These are phyloP conservation scores for Martensiomyces pterosporus DNA, from an alignment of 192 early-diverging fungal species.

Conservation along the genomic window DNA sequence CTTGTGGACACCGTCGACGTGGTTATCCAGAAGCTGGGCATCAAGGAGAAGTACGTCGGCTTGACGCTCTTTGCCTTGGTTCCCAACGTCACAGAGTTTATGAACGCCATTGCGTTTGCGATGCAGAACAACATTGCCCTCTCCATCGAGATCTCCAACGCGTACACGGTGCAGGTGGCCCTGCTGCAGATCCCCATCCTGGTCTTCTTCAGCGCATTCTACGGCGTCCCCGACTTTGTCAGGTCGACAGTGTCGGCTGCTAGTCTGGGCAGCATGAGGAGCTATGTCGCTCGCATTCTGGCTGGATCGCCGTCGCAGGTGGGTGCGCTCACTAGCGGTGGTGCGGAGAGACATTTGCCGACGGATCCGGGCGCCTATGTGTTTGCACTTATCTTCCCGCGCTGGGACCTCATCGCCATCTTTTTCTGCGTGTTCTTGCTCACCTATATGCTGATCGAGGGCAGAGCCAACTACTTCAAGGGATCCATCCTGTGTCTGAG, in stretches of 20 bases:
- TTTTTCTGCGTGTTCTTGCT: slow-evolving; percentile 68
- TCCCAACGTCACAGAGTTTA: slow-evolving; percentile 95
- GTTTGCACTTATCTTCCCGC: slow-evolving; percentile 70
- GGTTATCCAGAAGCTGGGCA: slow-evolving; percentile 60
- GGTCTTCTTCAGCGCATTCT: slow-evolving; percentile 76
- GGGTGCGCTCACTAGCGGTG: slow-evolving; percentile 2
- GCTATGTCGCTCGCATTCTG: not conserved
- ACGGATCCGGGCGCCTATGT: slow-evolving; percentile 44
- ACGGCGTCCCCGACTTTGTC: slow-evolving; percentile 49
- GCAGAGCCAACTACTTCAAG: slow-evolving; percentile 97
- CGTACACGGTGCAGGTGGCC: slow-evolving; percentile 92
- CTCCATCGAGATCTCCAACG: slow-evolving; percentile 92
- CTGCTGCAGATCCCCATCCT: slow-evolving; percentile 93
- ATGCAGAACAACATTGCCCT: slow-evolving; percentile 80
- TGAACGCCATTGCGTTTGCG: slow-evolving; percentile 92
- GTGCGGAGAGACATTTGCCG: slow-evolving; percentile 30
- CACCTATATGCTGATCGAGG: slow-evolving; percentile 92
- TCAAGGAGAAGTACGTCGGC: slow-evolving; percentile 87
- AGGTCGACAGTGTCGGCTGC: slow-evolving; percentile 3
- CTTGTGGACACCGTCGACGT: slow-evolving; percentile 81
- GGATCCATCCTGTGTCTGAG: slow-evolving; percentile 83
- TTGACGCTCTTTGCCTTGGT: slow-evolving; percentile 92
- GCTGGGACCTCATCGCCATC: slow-evolving; percentile 62
- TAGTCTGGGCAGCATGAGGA: slow-evolving; percentile 12
- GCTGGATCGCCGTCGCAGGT: slow-evolving; percentile 11